Percentiles rank a stretch among this genome's conserved stretches.
Evolutionary conservation across 2,329 filamentous ascomycete genomes (phyloP).

Genomic region (Aspergillus neotritici): DNA sequence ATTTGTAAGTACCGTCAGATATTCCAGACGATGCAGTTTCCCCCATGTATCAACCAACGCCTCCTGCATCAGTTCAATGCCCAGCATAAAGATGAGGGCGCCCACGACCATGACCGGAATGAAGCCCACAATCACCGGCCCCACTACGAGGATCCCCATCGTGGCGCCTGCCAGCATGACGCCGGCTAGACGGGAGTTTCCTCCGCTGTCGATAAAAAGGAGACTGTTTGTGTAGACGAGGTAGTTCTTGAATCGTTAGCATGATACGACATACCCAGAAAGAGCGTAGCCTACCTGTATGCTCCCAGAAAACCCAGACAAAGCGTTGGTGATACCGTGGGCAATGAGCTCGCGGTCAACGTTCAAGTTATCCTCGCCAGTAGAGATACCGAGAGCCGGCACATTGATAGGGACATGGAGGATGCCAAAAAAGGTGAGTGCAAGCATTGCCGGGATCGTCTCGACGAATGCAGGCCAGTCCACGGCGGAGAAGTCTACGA

Average conservation of each 20-base stretch:
- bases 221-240: constrained; percentile 95
- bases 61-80: constrained; percentile 85
- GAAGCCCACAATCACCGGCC: constrained; percentile 82
- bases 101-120: constrained; percentile 97
- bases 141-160: constrained; percentile 73
- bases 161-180: constrained; percentile 77
- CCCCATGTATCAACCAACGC: constrained; percentile 84
- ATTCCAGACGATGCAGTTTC: constrained; percentile 80
- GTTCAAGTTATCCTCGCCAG: constrained; percentile 85
- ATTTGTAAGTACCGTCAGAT: constrained; percentile 60
- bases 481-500: constrained; percentile 68
- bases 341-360: constrained; percentile 87
- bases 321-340: constrained; percentile 85
- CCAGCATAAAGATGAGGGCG: constrained; percentile 87
- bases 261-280: not conserved
- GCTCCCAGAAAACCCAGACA: constrained; percentile 81
- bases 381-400: constrained; percentile 82
- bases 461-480: constrained; percentile 78
- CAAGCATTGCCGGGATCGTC: constrained; percentile 90
- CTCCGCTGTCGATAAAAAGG: constrained; percentile 92
- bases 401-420: constrained; percentile 98
- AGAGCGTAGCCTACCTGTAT: constrained; percentile 53
- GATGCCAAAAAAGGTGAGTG: constrained; percentile 93
- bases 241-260: constrained; percentile 64
- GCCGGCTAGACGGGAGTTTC: constrained; percentile 78